A percentile compares a stretch with the other conserved stretches of the same genome.
Conservation (phyloP, 345 rosid genomes). For the Linum usitatissimum region DNA sequence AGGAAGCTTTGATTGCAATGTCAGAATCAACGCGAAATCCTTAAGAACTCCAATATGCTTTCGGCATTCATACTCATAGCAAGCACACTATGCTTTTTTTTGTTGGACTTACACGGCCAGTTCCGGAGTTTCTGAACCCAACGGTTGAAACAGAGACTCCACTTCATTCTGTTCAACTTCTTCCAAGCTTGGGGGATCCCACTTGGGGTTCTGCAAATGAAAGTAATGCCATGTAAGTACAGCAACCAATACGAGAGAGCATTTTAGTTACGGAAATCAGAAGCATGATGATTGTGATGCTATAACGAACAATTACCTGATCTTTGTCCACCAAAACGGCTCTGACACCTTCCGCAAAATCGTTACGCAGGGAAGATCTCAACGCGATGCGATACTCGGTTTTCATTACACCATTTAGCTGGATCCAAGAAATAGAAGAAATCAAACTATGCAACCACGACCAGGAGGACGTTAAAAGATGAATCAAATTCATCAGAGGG, state of each 20-base stretch:
- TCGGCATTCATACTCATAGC: no score
- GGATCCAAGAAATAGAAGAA: constrained; percentile 13
- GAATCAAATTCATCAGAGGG: not conserved
- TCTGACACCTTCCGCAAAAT: constrained; percentile 86
- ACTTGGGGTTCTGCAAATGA: constrained; percentile 65
- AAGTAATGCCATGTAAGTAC: not conserved
- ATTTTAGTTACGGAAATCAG: not conserved
- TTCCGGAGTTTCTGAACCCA: constrained; percentile 44
- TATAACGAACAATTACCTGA: constrained; percentile 44
- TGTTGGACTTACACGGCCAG: constrained; percentile 30
- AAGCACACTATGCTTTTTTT: not conserved
- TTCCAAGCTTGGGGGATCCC: constrained; percentile 65
- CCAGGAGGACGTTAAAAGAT: no score
- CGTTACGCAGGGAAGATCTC: constrained; percentile 53
- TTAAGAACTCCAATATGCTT: no score
- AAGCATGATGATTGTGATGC: not conserved
- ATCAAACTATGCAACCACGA: not conserved
- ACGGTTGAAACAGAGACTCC: constrained; percentile 51
- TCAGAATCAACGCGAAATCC: no score
- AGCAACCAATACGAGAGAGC: not conserved
- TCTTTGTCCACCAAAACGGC: constrained; percentile 93
- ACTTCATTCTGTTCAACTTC: constrained; percentile 53
- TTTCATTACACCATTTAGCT: constrained; percentile 82
- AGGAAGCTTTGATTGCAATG: no score
- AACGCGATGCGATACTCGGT: constrained; percentile 77